Evolutionary conservation across 1,139 yeast genomes (phyloP).

Genomic region (Geotrichum aggregatum): DNA sequence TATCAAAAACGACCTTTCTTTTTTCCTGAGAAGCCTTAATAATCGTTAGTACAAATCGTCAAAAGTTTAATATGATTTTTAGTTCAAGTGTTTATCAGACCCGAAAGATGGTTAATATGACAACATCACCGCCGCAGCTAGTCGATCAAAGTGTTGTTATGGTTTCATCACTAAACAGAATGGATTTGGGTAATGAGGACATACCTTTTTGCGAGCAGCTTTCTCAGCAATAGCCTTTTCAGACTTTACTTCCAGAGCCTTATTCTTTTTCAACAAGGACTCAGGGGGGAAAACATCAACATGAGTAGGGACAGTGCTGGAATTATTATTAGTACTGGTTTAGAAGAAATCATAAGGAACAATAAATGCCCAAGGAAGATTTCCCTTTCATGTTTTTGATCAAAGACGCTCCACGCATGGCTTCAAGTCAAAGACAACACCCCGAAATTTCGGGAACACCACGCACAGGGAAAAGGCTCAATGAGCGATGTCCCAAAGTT

Average conservation of each 20-base stretch:
- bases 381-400: constrained; percentile 25
- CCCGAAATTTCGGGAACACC: constrained; percentile 20
- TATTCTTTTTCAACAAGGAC: constrained; percentile 90
- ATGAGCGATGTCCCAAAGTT: constrained; percentile 6
- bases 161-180: constrained; percentile 23
- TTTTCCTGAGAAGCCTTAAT: constrained; percentile 39
- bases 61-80: constrained; percentile 20
- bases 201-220: constrained; percentile 89
- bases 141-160: constrained; percentile 29
- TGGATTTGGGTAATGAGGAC: constrained; percentile 33
- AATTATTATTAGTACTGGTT: constrained; percentile 4
- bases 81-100: constrained; percentile 56
- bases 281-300: constrained; percentile 61
- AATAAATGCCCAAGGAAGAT: constrained; percentile 13
- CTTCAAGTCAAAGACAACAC: constrained; percentile 23
- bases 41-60: constrained; percentile 28
- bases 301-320: constrained; percentile 32
- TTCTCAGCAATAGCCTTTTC: constrained; percentile 75
- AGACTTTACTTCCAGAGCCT: constrained; percentile 60
- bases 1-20: constrained; percentile 92
- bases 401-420: constrained; percentile 14
- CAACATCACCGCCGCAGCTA: constrained; percentile 70
- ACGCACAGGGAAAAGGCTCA: constrained; percentile 20
- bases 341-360: constrained; percentile 13
- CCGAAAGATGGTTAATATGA: constrained; percentile 99